Percentiles rank a stretch among this genome's conserved stretches.
These are phyloP conservation scores for Cucurbita maxima DNA, from an alignment of 306 rosid genomes.

Conservation along the genomic window DNA sequence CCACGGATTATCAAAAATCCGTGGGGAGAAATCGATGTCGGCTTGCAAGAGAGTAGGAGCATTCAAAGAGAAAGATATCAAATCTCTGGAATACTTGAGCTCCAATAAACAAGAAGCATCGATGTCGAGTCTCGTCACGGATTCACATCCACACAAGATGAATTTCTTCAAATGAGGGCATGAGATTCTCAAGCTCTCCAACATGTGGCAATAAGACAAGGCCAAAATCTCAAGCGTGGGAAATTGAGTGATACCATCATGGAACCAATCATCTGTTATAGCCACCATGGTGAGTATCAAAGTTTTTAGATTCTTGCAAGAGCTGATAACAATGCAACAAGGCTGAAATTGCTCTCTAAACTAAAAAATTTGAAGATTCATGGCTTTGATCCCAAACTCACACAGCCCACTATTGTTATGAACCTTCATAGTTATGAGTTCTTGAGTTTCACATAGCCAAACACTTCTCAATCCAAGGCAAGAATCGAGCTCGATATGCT, in stretches of 20 bases:
- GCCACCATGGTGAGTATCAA: background rate
- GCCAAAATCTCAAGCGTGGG: slow-evolving; percentile 17
- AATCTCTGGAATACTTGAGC: background rate
- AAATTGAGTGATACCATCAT: slow-evolving; percentile 7
- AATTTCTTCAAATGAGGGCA: slow-evolving; percentile 10
- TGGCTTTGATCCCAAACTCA: background rate
- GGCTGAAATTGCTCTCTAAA: background rate
- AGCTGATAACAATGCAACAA: background rate
- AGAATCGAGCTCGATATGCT: background rate
- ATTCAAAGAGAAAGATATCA: background rate
- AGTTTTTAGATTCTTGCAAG: slow-evolving; percentile 6
- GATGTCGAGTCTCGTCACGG: slow-evolving; percentile 8
- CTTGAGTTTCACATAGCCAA: background rate
- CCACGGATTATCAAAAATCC: background rate
- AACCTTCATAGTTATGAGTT: background rate
- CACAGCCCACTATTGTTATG: slow-evolving; percentile 4
- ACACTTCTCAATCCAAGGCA: slow-evolving; percentile 6
- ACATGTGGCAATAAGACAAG: slow-evolving; percentile 1
- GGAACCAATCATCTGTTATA: slow-evolving; percentile 11
- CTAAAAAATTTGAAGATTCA: background rate
- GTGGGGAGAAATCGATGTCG: background rate
- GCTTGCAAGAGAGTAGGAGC: background rate
- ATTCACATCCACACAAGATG: background rate
- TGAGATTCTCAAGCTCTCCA: slow-evolving; percentile 15
- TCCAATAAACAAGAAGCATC: slow-evolving; percentile 13